Evolutionary conservation across 352 stramenopile genomes (phyloP).

Genomic region (Hyaloperonospora arabidopsidis): DNA sequence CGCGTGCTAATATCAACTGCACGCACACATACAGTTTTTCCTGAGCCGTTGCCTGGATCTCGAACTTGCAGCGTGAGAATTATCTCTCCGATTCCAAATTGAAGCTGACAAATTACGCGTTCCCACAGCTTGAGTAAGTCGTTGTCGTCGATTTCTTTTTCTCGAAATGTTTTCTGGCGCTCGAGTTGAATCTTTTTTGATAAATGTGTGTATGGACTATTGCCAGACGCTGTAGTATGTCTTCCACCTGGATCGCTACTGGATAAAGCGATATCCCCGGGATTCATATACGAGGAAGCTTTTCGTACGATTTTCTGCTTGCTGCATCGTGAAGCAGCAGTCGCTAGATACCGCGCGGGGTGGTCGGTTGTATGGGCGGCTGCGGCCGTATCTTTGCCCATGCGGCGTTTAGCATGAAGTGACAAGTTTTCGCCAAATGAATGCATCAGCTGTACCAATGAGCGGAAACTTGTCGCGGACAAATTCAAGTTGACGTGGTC

Average conservation of each 20-base stretch:
- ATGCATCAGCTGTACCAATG: constrained; percentile 47
- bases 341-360: constrained; percentile 1
- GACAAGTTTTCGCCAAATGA: constrained; percentile 71
- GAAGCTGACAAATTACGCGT: constrained; percentile 49
- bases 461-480: constrained; percentile 50
- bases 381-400: constrained; percentile 21
- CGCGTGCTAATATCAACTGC: constrained; percentile 56
- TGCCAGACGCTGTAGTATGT: constrained; percentile 15
- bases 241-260: constrained; percentile 24
- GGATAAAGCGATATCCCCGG: constrained; percentile 17
- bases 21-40: constrained; percentile 49
- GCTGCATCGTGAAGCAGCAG: constrained; percentile 15
- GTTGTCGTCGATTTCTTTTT: constrained; percentile 59
- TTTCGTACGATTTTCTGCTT: constrained; percentile 29
- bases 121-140: constrained; percentile 77
- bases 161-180: constrained; percentile 23
- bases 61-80: constrained; percentile 47
- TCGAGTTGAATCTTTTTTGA: constrained; percentile 34
- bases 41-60: constrained; percentile 29
- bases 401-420: constrained; percentile 29
- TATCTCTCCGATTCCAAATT: constrained; percentile 51
- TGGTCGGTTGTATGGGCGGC: constrained; percentile 6
- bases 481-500: constrained; percentile 66
- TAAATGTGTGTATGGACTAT: constrained; percentile 33
- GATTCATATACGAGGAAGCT: constrained; percentile 23